Percentiles rank a stretch among this genome's conserved stretches.
Evolutionary conservation across 73 alveolate species (phyloP).

Genomic region (Uronychia binucleata): DNA sequence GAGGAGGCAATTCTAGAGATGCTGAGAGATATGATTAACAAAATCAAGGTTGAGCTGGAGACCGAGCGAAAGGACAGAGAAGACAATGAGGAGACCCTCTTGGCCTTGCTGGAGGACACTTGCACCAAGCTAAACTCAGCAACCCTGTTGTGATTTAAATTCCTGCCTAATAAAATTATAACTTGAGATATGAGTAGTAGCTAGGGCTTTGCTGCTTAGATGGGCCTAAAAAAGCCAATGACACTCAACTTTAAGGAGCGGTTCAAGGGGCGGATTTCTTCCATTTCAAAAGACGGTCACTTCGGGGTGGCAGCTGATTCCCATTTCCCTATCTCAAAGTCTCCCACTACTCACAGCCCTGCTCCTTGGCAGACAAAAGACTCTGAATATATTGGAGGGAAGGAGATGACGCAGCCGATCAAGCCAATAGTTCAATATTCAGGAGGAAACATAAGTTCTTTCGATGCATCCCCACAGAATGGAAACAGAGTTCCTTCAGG

Average conservation of each 20-base stretch:
- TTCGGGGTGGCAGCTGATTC: neutral
- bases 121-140: slow-evolving; percentile 86
- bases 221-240: neutral
- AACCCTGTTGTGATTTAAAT: slow-evolving; percentile 52
- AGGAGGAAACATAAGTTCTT: neutral
- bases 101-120: slow-evolving; percentile 88
- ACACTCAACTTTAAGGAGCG: neutral
- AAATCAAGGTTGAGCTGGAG: slow-evolving; percentile 87
- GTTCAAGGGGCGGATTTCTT: neutral
- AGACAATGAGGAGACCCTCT: slow-evolving; percentile 85
- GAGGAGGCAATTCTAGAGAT: slow-evolving; percentile 91
- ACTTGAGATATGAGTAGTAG: slow-evolving; percentile 1
- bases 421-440: neutral
- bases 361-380: neutral
- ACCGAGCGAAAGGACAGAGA: slow-evolving; percentile 89
- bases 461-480: neutral
- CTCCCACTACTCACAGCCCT: neutral
- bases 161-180: neutral
- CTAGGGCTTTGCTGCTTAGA: neutral
- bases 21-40: slow-evolving; percentile 86
- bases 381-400: neutral
- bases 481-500: neutral
- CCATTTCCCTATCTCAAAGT: neutral
- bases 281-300: neutral
- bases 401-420: neutral